Evolutionary conservation across 1,139 yeast species (phyloP).

Genomic region (Magnusiomyces tetraspermus): DNA sequence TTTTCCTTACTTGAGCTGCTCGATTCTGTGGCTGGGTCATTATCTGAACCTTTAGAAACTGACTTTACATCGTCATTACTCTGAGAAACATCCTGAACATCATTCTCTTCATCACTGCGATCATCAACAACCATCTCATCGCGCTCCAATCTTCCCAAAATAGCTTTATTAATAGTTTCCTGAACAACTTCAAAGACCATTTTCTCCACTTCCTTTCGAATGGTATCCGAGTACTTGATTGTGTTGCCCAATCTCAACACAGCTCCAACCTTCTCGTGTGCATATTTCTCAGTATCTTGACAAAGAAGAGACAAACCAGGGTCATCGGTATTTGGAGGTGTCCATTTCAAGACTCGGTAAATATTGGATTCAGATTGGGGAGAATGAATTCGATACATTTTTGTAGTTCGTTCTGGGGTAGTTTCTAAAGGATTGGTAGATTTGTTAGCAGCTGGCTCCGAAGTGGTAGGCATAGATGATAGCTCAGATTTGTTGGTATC

Average conservation of each 20-base stretch:
- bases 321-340: slow-evolving; percentile 46
- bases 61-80: slow-evolving; percentile 10
- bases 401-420: background rate
- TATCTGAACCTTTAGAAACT: slow-evolving; percentile 1
- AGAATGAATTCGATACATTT: slow-evolving; percentile 35
- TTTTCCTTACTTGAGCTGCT: slow-evolving; percentile 1
- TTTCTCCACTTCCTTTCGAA: slow-evolving; percentile 72
- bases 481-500: background rate
- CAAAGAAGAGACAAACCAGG: slow-evolving; percentile 54
- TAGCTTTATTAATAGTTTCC: slow-evolving; percentile 50
- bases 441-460: background rate
- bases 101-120: slow-evolving; percentile 11
- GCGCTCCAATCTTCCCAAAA: slow-evolving; percentile 23
- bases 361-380: slow-evolving; percentile 67
- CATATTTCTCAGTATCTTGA: slow-evolving; percentile 56
- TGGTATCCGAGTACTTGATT: slow-evolving; percentile 65
- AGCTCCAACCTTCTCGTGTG: slow-evolving; percentile 61
- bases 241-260: slow-evolving; percentile 70
- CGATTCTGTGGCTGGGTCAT: slow-evolving; percentile 9
- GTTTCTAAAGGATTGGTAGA: background rate
- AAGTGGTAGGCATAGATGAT: background rate
- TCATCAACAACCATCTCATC: slow-evolving; percentile 8
- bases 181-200: slow-evolving; percentile 58
- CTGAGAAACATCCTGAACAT: slow-evolving; percentile 16
- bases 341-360: slow-evolving; percentile 45